These are phyloP conservation scores for Dendryphion nanum DNA, from an alignment of 2,329 filamentous ascomycete species.

Conservation along the genomic window DNA sequence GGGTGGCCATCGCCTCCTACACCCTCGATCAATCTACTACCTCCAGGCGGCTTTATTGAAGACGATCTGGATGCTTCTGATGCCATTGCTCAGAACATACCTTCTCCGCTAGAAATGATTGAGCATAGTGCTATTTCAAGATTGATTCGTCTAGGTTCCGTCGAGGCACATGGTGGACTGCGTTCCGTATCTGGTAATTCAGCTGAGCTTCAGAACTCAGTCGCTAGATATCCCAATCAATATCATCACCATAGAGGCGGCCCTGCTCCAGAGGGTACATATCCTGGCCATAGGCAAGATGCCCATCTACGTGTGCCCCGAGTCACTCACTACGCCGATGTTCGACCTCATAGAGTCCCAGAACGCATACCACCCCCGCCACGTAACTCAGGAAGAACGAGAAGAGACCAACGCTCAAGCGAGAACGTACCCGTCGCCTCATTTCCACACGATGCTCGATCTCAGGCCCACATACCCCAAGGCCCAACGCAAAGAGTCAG, in stretches of 20 bases:
- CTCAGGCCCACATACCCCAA: background rate
- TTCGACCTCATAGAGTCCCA: no score
- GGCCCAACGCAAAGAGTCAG: background rate
- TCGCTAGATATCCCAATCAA: no score
- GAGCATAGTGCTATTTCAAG: slow-evolving; percentile 17
- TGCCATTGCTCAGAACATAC: slow-evolving; percentile 17
- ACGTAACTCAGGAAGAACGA: no score
- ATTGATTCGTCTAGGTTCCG: slow-evolving; percentile 10
- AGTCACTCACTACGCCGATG: no score
- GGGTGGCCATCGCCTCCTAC: slow-evolving; percentile 2
- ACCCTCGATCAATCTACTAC: slow-evolving; percentile 8
- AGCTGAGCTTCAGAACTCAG: no score
- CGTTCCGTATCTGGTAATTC: no score
- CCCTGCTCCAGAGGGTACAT: no score
- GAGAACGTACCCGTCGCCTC: slow-evolving; percentile 17
- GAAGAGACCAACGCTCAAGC: slow-evolving; percentile 18
- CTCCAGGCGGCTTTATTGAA: slow-evolving; percentile 3
- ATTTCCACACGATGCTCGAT: background rate
- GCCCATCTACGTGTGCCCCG: slow-evolving; percentile 4
- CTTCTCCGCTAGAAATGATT: slow-evolving; percentile 27
- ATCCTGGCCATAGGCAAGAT: background rate
- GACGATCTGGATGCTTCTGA: slow-evolving; percentile 15
- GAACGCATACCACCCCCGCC: no score
- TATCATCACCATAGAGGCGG: no score
- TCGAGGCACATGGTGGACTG: no score